A percentile compares a stretch with the other conserved stretches of the same genome.
Evolutionary conservation across 352 stramenopile genomes (phyloP).

Genomic region (Phytophthora boehmeriae): DNA sequence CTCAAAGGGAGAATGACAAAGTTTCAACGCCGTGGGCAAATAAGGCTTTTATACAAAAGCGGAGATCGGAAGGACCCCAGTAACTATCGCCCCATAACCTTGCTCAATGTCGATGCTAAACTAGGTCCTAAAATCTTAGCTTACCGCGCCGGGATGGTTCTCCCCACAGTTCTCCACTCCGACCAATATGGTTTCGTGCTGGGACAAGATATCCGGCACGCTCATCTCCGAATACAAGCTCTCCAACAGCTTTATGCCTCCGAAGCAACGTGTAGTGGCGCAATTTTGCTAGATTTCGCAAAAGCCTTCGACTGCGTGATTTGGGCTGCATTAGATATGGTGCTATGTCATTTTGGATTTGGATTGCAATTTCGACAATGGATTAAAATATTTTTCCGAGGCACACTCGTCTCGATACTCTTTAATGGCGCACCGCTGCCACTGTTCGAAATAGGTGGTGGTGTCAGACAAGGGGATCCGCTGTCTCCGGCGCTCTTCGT

Average conservation of each 20-base stretch:
- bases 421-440: conserved; percentile 4
- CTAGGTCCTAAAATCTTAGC: conserved; percentile 1
- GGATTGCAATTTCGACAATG: neutral
- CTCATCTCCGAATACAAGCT: neutral
- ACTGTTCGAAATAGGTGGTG: neutral
- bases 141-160: neutral
- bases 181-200: conserved; percentile 4
- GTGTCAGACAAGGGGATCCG: conserved; percentile 11
- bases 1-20: neutral
- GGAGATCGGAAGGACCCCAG: neutral
- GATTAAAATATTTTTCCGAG: conserved; percentile 1
- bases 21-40: neutral
- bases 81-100: conserved; percentile 6
- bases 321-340: conserved; percentile 5
- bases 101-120: conserved; percentile 6
- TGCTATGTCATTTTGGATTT: conserved; percentile 2
- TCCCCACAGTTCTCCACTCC: neutral
- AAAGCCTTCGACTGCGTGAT: conserved; percentile 15
- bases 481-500: conserved; percentile 2
- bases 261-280: neutral
- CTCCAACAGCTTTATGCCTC: neutral
- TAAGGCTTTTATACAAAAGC: neutral
- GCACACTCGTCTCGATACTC: conserved; percentile 2
- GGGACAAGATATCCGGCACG: neutral
- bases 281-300: neutral